Percentiles rank a stretch among this genome's conserved stretches.
These are phyloP conservation scores for Penicillium atrosanguineum DNA, from an alignment of 495 filamentous ascomycete genomes.

Conservation along the genomic window DNA sequence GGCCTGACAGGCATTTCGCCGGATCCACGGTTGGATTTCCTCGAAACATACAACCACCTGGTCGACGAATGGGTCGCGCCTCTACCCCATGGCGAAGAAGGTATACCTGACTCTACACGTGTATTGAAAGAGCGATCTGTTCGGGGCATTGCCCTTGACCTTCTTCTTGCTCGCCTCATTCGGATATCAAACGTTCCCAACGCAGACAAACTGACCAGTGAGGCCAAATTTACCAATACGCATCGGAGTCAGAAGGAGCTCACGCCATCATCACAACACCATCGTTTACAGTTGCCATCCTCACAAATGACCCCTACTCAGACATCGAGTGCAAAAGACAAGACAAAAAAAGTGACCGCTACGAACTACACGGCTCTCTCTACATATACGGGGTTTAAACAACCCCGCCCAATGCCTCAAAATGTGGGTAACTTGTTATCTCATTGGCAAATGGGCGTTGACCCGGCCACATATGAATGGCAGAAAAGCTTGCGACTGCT, in stretches of 20 bases:
- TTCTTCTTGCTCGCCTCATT: constrained; percentile 35
- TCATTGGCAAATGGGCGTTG: constrained; percentile 40
- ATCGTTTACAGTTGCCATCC: constrained; percentile 4
- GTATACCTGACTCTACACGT: constrained; percentile 36
- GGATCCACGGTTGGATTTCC: constrained; percentile 18
- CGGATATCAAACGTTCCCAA: constrained; percentile 11
- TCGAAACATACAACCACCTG: constrained; percentile 38
- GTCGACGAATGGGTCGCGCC: constrained; percentile 40
- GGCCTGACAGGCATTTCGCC: constrained; percentile 3
- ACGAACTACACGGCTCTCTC: constrained; percentile 28
- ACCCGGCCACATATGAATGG: constrained; percentile 43
- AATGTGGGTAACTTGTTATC: constrained; percentile 35
- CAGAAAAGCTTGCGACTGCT: constrained; percentile 24
- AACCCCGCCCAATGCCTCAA: constrained; percentile 21
- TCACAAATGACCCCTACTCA: constrained; percentile 17
- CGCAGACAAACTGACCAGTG: background rate
- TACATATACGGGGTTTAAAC: constrained; percentile 29
- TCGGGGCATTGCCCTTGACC: constrained; percentile 37
- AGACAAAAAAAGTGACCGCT: background rate
- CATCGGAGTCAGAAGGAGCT: background rate
- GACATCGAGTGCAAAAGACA: background rate
- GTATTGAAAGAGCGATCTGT: constrained; percentile 42
- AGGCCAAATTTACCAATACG: background rate
- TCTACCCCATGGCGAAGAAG: constrained; percentile 23
- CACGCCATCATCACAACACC: background rate